These are phyloP conservation scores for Rosa persica DNA, from an alignment of 306 rosid species.

Conservation along the genomic window DNA sequence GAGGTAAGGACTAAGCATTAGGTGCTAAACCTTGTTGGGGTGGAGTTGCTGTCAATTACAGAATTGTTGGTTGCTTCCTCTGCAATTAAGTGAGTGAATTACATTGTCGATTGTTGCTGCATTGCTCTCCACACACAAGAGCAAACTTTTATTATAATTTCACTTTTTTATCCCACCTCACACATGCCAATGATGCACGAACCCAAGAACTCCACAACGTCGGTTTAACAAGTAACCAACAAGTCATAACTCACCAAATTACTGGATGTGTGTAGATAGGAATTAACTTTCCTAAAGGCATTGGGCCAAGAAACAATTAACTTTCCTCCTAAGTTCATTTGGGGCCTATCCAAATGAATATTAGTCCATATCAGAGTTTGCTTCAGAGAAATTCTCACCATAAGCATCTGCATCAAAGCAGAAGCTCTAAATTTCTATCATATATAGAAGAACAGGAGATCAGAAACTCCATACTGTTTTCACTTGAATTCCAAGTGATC, in stretches of 20 bases:
- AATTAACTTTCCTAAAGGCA: neutral
- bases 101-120: constrained; percentile 3
- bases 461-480: neutral
- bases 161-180: neutral
- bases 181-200: neutral
- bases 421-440: neutral
- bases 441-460: neutral
- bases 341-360: neutral
- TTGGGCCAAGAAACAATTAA: neutral
- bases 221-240: neutral
- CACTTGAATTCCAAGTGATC: neutral
- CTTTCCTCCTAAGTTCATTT: neutral
- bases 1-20: neutral
- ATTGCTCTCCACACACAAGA: constrained; percentile 1
- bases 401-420: neutral
- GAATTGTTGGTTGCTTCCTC: neutral
- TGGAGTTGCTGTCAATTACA: neutral
- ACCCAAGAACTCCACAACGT: neutral
- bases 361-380: constrained; percentile 1
- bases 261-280: neutral
- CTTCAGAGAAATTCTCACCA: neutral
- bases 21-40: neutral
- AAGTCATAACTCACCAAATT: neutral
- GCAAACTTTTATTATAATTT: neutral
- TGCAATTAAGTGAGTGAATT: constrained; percentile 1